Evolutionary conservation across 2,329 filamentous ascomycete genomes (phyloP).

Genomic region (Aspergillus neotritici): DNA sequence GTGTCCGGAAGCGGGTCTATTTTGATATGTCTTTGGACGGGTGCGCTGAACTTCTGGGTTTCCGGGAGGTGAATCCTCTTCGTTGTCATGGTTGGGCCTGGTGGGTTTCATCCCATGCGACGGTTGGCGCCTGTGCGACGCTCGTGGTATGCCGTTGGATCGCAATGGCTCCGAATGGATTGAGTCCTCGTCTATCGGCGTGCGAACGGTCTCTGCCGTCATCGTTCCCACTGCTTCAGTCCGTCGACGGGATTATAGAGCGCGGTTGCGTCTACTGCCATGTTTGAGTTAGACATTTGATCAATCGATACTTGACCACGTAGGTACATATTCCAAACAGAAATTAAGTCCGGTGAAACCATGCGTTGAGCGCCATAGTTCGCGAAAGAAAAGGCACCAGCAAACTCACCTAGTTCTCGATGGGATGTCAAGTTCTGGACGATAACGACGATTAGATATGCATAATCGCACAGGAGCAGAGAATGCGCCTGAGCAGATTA

Average conservation of each 20-base stretch:
- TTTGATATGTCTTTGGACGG: conserved; percentile 51
- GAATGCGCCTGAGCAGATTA: not conserved
- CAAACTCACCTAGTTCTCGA: too few relatives aligned
- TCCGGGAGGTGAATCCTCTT: conserved; percentile 36
- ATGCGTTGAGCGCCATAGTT: too few relatives aligned
- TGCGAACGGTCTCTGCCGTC: conserved; percentile 12
- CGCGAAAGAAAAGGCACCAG: too few relatives aligned
- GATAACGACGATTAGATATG: not conserved
- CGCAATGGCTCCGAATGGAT: conserved; percentile 8
- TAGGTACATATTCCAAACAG: too few relatives aligned
- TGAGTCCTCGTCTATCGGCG: conserved; percentile 7
- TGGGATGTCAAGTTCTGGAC: not conserved
- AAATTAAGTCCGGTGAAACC: too few relatives aligned
- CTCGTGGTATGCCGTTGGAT: conserved; percentile 16
- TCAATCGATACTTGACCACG: too few relatives aligned
- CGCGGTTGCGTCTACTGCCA: too few relatives aligned
- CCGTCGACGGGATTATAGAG: too few relatives aligned
- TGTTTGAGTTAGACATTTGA: too few relatives aligned
- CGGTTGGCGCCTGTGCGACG: conserved; percentile 17
- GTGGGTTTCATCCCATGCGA: conserved; percentile 4
- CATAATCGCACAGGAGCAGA: not conserved
- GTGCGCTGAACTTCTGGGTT: conserved; percentile 58
- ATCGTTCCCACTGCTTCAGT: conserved; percentile 6
- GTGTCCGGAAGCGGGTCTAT: too few relatives aligned
- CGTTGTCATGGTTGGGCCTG: conserved; percentile 8